Conservation (phyloP, 352 stramenopile species). For the Phytopythium chamaehyphon region DNA sequence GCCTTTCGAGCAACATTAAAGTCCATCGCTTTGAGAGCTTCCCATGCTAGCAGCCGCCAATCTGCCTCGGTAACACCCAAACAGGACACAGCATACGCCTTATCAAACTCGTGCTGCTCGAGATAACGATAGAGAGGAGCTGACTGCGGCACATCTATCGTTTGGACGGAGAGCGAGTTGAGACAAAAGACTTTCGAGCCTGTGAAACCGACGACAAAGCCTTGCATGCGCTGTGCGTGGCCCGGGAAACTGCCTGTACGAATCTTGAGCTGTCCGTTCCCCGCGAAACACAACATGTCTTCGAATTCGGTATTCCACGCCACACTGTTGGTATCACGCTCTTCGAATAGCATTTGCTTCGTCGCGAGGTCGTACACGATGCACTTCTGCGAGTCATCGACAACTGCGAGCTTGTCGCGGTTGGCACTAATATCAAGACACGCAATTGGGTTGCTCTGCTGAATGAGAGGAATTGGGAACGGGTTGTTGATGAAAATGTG, state of each 20-base stretch:
- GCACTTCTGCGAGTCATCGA: conserved; percentile 88
- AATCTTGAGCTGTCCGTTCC: conserved; percentile 87
- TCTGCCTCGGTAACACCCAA: conserved; percentile 93
- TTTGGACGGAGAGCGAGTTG: conserved; percentile 81
- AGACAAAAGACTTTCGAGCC: conserved; percentile 92
- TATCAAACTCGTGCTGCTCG: conserved; percentile 84
- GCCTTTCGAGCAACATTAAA: conserved; percentile 81
- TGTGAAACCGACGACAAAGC: conserved; percentile 91
- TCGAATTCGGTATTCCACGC: conserved; percentile 94
- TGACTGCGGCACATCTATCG: conserved; percentile 90
- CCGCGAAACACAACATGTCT: conserved; percentile 93
- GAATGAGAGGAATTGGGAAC: conserved; percentile 92
- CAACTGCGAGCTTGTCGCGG: conserved; percentile 87
- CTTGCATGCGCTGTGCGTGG: conserved; percentile 87
- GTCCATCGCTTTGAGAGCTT: conserved; percentile 81
- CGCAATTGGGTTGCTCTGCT: conserved; percentile 81
- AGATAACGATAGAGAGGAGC: conserved; percentile 87
- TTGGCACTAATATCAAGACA: conserved; percentile 88
- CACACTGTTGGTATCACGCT: conserved; percentile 84
- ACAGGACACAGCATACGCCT: conserved; percentile 89
- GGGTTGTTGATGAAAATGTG: conserved; percentile 95
- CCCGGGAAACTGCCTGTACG: conserved; percentile 88
- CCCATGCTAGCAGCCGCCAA: conserved; percentile 84
- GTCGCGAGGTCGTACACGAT: conserved; percentile 90
- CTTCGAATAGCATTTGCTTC: conserved; percentile 88